These are phyloP conservation scores for Geranomyces variabilis DNA, from an alignment of 192 early-diverging fungal genomes.

Conservation along the genomic window DNA sequence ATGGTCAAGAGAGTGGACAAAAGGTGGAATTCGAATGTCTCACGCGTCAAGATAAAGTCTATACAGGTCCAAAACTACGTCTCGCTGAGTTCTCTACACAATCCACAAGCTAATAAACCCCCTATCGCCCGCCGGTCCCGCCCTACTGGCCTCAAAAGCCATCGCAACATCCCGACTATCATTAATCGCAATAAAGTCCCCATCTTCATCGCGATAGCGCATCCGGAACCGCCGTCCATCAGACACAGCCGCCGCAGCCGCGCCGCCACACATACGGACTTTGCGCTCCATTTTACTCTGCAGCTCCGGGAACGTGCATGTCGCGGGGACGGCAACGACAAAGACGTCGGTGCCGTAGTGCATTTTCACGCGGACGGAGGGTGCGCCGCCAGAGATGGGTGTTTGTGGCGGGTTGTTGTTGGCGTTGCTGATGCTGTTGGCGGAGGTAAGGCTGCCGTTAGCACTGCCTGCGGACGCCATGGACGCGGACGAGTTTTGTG, in stretches of 20 bases:
- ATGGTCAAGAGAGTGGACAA: too few species aligned
- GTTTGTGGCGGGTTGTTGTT: conserved; percentile 7
- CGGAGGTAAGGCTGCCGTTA: too few species aligned
- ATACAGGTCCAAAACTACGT: too few species aligned
- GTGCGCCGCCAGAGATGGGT: not conserved
- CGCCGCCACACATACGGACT: conserved; percentile 75
- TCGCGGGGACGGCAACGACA: conserved; percentile 77
- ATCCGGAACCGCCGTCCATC: conserved; percentile 64
- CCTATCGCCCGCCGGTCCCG: conserved; percentile 17
- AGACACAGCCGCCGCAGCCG: conserved; percentile 29
- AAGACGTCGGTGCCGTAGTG: conserved; percentile 89
- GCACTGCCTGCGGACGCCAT: too few species aligned
- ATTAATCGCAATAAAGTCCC: conserved; percentile 84
- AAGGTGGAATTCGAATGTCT: too few species aligned
- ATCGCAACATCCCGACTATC: conserved; percentile 89
- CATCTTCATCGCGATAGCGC: conserved; percentile 92
- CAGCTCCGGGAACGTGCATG: conserved; percentile 77
- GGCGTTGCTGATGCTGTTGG: not conserved
- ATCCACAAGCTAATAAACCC: conserved; percentile 41
- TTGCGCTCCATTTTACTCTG: conserved; percentile 86
- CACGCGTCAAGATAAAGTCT: too few species aligned
- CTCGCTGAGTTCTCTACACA: too few species aligned
- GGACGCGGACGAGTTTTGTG: too few species aligned
- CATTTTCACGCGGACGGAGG: conserved; percentile 78
- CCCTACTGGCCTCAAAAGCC: conserved; percentile 73